Base-by-base conservation (phyloP, 768 basidiomycete species). In the Serendipita sp. region DNA sequence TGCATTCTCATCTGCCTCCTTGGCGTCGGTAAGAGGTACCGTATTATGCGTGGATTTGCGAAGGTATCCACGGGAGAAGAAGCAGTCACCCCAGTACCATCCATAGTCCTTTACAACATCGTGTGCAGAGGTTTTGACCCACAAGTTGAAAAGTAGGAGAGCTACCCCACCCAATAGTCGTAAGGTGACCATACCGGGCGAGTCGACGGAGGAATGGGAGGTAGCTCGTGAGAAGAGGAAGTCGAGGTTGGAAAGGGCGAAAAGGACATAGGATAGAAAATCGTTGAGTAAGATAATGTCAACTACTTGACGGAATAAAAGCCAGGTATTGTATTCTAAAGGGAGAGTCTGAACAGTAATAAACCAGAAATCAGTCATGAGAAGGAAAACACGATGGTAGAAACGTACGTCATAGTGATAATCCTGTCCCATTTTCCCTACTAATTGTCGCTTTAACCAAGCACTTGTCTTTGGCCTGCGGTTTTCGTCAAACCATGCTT, bases 41-140 rank as follows among this genome's bases (percentile, higher is more conserved):
- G 13, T 11, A 35, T 10, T 13, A 5, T 51, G 7, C 8, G 48
- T 51, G 18, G 48, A 51, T 47, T 54, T 65, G 34, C 56, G 56
- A 32, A 60, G 56, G 56, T 60, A 35, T 10, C 90, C 90, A n/a
- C 89, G 86, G 73, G 91, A 89, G 78, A 92, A 92, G 76, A 92
- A 92, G 65, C 85, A 85, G 69, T 92, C 90, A 8, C 90, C 93
- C 92, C 92, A 92, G 73, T 93, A 97, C 93, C 92, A 97, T 15
- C 93, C 94, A 69, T 95, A 97, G 71, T 97, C 95, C 70, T 96
- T 98, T 67, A 98, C 93, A 58, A 98, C 92, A 64, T 92, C 82
- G 73, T 99, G 96, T 0, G 96, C 96, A 71, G 98, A 95, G 1
- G 88, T 89, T 73, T 99, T 99, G 67, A 99, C 92, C 93, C 94